Conservation (phyloP, 2,329 filamentous ascomycete species). For the Trichoderma simmonsii region DNA sequence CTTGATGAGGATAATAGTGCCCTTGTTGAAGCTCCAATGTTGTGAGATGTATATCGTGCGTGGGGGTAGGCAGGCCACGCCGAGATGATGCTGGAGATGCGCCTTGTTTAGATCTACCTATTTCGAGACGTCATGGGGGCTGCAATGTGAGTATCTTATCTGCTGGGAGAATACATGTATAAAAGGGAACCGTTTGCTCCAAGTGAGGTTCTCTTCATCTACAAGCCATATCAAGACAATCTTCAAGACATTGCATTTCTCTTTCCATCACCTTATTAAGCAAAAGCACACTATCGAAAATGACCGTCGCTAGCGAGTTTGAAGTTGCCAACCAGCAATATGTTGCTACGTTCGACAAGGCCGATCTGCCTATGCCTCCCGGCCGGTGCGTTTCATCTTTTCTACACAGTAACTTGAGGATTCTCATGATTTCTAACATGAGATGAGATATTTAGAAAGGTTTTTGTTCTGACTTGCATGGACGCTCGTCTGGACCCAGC, state of each 20-base stretch:
- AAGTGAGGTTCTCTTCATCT: neutral
- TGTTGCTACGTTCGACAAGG: slow-evolving; percentile 63
- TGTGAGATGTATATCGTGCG: neutral
- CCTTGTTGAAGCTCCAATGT: neutral
- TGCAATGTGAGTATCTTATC: neutral
- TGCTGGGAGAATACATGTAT: neutral
- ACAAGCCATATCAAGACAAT: neutral
- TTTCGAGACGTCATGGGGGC: neutral
- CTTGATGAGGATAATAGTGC: neutral
- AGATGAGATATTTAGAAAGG: slow-evolving; percentile 28
- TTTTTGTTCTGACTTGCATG: slow-evolving; percentile 68
- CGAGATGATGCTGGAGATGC: slow-evolving; percentile 2
- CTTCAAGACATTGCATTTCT: neutral
- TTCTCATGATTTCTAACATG: neutral
- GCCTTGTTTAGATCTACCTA: neutral
- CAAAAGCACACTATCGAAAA: neutral
- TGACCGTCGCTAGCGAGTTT: slow-evolving; percentile 27
- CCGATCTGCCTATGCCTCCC: slow-evolving; percentile 64
- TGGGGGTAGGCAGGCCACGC: neutral
- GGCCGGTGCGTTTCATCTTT: slow-evolving; percentile 39
- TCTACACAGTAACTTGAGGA: neutral
- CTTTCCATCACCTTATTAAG: neutral
- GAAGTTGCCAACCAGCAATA: slow-evolving; percentile 48
- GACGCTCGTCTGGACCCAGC: slow-evolving; percentile 71
- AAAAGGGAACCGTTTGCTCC: neutral